These are phyloP conservation scores for Coemansia sp. DNA, from an alignment of 192 early-diverging fungal genomes.

Conservation along the genomic window DNA sequence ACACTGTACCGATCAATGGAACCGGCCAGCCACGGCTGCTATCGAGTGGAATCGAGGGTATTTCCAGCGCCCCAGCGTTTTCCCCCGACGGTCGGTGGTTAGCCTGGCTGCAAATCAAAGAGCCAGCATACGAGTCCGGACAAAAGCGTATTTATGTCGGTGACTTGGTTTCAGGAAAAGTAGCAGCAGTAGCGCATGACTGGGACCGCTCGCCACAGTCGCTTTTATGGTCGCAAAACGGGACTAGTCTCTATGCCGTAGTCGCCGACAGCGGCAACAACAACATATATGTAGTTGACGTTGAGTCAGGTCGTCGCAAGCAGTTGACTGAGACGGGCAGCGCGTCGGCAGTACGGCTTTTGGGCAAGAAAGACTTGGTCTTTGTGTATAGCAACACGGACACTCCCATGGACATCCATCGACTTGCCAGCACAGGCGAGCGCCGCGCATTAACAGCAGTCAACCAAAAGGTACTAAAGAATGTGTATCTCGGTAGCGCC, in stretches of 20 bases:
- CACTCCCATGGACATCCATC: conserved; percentile 33
- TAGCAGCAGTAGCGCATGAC: conserved; percentile 32
- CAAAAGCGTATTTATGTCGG: conserved; percentile 67
- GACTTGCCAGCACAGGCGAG: conserved; percentile 33
- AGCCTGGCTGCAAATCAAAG: conserved; percentile 79
- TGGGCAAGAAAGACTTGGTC: conserved; percentile 25
- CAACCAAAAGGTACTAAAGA: conserved; percentile 48
- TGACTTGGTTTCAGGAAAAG: conserved; percentile 10
- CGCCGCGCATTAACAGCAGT: conserved; percentile 52
- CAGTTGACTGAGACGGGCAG: conserved; percentile 33
- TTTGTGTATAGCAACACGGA: conserved; percentile 53
- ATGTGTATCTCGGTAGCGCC: conserved; percentile 55
- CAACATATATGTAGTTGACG: conserved; percentile 51
- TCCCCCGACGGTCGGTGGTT: conserved; percentile 66
- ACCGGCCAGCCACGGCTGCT: conserved; percentile 27
- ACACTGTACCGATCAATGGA: conserved; percentile 27
- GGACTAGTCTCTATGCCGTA: conserved; percentile 58
- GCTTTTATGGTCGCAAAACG: conserved; percentile 65
- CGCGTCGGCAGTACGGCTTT: not conserved
- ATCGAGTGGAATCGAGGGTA: conserved; percentile 58
- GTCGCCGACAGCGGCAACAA: conserved; percentile 66
- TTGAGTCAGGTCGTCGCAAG: conserved; percentile 23
- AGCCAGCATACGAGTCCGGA: conserved; percentile 76
- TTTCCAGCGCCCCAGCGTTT: conserved; percentile 64
- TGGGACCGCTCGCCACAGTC: conserved; percentile 63